These are phyloP conservation scores for Chlorella ohadii DNA, from an alignment of 139 green algal genomes.

Conservation along the genomic window DNA sequence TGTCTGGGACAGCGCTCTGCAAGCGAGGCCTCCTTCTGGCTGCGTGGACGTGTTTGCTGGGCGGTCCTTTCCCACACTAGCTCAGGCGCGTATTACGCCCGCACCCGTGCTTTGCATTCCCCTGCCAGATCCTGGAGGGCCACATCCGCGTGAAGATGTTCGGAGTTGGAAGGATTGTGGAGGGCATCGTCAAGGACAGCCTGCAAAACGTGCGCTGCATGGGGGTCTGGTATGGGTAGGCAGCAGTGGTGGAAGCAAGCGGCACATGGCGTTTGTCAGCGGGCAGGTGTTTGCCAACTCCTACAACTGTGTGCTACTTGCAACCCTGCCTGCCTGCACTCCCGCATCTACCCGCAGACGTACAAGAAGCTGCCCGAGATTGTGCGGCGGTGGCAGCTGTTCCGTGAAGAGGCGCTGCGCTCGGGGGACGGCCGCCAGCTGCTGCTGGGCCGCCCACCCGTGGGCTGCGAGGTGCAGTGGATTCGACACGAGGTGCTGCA, in stretches of 20 bases:
- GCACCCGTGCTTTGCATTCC: no score
- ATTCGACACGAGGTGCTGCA: constrained; percentile 32
- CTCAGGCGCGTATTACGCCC: no score
- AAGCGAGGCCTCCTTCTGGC: no score
- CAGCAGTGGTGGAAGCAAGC: no score
- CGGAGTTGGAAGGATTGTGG: constrained; percentile 49
- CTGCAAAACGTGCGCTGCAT: constrained; percentile 32
- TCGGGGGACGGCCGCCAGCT: constrained; percentile 32
- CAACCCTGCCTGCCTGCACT: no score
- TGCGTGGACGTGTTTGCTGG: no score
- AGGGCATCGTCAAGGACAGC: constrained; percentile 45
- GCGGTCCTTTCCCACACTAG: no score
- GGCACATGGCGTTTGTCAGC: no score
- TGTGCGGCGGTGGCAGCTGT: constrained; percentile 44
- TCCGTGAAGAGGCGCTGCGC: constrained; percentile 40
- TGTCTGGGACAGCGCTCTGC: no score
- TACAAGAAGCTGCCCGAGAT: constrained; percentile 51
- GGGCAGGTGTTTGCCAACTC: no score
- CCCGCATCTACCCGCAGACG: neutral
- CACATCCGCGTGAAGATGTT: constrained; percentile 43
- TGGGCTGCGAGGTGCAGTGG: constrained; percentile 38
- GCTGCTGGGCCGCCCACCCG: constrained; percentile 44
- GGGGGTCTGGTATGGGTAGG: neutral
- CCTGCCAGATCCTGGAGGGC: constrained; percentile 36
- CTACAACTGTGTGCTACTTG: no score